A percentile compares a stretch with the other conserved stretches of the same genome.
phyloP scores from a whole-genome alignment of 2,329 filamentous ascomycete species.

The Leptographium flavum region DNA sequence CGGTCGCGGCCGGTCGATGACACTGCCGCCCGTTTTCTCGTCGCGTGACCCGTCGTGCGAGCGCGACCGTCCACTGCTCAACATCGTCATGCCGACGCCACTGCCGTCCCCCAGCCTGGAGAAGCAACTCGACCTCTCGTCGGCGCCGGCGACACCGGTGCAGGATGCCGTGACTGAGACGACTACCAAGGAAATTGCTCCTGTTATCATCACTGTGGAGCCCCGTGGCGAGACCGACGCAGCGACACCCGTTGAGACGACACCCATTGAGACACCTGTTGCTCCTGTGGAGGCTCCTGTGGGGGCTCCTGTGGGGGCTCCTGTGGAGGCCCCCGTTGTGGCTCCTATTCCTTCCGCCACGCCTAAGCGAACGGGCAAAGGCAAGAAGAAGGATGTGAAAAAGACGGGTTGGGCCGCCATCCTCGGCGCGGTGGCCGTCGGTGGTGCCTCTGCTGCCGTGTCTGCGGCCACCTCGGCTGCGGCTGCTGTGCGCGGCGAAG shows the following conservation, averaged over 20 bases:
- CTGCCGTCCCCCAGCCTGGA: conserved; percentile 33
- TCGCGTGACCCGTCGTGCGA: conserved; percentile 39
- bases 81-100: conserved; percentile 47
- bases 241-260: conserved; percentile 9
- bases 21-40: conserved; percentile 22
- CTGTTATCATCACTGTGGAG: conserved; percentile 2
- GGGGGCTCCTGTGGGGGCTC: too few relatives aligned
- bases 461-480: neutral
- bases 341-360: too few relatives aligned
- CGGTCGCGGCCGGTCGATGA: conserved; percentile 9
- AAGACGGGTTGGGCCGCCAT: conserved; percentile 37
- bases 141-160: conserved; percentile 3
- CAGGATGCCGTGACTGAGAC: neutral
- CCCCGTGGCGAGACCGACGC: conserved; percentile 28
- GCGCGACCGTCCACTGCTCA: conserved; percentile 42
- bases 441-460: conserved; percentile 14
- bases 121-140: conserved; percentile 18
- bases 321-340: too few relatives aligned
- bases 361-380: too few relatives aligned
- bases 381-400: conserved; percentile 12
- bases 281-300: too few relatives aligned
- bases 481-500: neutral
- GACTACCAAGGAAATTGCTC: neutral
- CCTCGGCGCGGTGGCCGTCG: conserved; percentile 26
- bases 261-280: neutral